These are phyloP conservation scores for Excoecaria cochinchinensis DNA, from an alignment of 345 rosid genomes.

Conservation along the genomic window DNA sequence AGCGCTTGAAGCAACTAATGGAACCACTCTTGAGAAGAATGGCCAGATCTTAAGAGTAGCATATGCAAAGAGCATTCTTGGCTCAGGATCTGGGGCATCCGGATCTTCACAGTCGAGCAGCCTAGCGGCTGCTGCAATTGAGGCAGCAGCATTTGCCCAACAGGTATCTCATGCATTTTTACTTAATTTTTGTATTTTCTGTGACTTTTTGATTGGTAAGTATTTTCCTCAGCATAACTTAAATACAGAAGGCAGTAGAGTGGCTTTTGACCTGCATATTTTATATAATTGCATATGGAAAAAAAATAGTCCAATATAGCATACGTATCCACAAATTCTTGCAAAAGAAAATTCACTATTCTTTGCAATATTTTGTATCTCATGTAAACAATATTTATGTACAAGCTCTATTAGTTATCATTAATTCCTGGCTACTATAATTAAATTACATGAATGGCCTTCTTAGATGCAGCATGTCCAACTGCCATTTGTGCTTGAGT, in stretches of 20 bases:
- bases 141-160: slow-evolving; percentile 95
- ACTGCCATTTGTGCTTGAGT: neutral
- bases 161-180: slow-evolving; percentile 51
- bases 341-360: too few species aligned
- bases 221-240: too few species aligned
- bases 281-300: neutral
- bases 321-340: too few species aligned
- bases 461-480: neutral
- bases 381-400: too few species aligned
- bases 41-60: slow-evolving; percentile 93
- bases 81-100: slow-evolving; percentile 77
- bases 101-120: slow-evolving; percentile 81
- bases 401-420: too few species aligned
- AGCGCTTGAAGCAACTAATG: slow-evolving; percentile 89
- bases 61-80: slow-evolving; percentile 91
- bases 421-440: neutral
- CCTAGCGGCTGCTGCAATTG: slow-evolving; percentile 98
- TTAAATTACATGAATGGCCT: neutral
- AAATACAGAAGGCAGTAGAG: neutral
- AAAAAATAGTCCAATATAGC: too few species aligned
- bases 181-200: neutral
- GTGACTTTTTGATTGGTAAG: neutral
- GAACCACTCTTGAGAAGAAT: slow-evolving; percentile 81
- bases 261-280: too few species aligned
- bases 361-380: too few species aligned